Conservation (phyloP, 2,329 filamentous ascomycete species). For the Venturia nashicola region DNA sequence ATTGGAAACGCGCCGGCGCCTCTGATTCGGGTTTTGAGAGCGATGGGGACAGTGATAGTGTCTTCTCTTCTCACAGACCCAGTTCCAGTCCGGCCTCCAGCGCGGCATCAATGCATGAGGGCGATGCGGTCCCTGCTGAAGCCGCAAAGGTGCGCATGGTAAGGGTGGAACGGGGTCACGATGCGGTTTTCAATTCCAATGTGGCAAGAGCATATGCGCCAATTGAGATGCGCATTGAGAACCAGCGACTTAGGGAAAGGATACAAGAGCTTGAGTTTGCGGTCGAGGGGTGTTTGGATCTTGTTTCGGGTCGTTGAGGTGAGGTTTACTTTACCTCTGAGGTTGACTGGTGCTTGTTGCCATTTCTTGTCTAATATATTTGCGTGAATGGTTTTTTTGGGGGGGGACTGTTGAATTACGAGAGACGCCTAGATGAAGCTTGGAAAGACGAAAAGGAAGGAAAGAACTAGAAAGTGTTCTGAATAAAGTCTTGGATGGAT, state of each 20-base stretch:
- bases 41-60: constrained; percentile 4
- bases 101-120: not conserved
- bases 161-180: not conserved
- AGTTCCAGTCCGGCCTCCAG: not conserved
- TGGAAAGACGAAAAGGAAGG: no score
- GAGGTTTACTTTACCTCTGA: not conserved
- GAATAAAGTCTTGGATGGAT: no score
- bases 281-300: constrained; percentile 8
- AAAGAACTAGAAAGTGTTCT: no score
- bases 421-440: no score
- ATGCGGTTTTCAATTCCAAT: not conserved
- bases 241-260: constrained; percentile 2
- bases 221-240: constrained; percentile 8
- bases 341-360: not conserved
- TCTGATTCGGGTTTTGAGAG: constrained; percentile 11
- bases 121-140: not conserved
- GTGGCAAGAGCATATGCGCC: not conserved
- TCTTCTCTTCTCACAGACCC: not conserved
- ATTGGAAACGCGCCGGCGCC: not conserved
- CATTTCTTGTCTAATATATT: not conserved
- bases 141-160: not conserved
- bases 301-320: not conserved
- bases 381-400: not conserved
- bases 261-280: constrained; percentile 9
- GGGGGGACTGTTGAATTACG: no score